Evolutionary conservation across 2,329 filamentous ascomycete genomes (phyloP), one percentile per base, ranked within the genome.

Genomic region (Cercospora brassicicola): DNA sequence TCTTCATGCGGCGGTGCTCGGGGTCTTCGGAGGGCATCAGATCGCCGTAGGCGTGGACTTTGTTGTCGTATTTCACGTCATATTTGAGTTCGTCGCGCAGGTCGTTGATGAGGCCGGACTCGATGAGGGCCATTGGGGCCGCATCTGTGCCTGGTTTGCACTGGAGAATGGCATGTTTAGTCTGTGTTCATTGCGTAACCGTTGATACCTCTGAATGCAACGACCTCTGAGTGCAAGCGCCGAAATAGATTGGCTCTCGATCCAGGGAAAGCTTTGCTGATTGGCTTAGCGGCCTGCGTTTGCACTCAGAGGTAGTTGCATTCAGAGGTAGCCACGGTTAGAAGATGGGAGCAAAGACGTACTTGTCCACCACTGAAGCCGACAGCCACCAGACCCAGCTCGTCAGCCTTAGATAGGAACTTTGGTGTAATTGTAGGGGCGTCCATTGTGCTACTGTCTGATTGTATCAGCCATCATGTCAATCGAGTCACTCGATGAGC

Each of bases 351-450:
- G 9, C 8, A 13, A 28, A 42, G 33, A 65, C 73, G 59, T 88
- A 95, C 93, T 88, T 97, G 95, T 66, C 95, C 95, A 73, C 94
- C 94, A 64, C 93, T 96, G 84, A 98, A 99, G 71, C 94, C 94
- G 42, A 98, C 95, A 60, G 94, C 93, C 42, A 98, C 93, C 66
- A 99, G 87, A 70, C 94, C 95, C 72, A 99, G 86, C 77, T 98
- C 90, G 77, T 91, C 86, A 33, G 89, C 87, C 77, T 90, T 86
- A 71, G 90, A 85, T 74, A 98, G 90, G 83, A 97, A 98, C 78
- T 91, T 93, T 69, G 88, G 85, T 59, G 83, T 78, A 69, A 89
- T 84, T 6, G 86, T 87, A 3, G 87, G 84, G 33, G 87, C 86
- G 65, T 79, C 78, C 78, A 80, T 65, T 45, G 33, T n/a, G 33